Evolutionary conservation across 192 early-diverging fungal genomes (phyloP).

Genomic region (Pilaira anomala): DNA sequence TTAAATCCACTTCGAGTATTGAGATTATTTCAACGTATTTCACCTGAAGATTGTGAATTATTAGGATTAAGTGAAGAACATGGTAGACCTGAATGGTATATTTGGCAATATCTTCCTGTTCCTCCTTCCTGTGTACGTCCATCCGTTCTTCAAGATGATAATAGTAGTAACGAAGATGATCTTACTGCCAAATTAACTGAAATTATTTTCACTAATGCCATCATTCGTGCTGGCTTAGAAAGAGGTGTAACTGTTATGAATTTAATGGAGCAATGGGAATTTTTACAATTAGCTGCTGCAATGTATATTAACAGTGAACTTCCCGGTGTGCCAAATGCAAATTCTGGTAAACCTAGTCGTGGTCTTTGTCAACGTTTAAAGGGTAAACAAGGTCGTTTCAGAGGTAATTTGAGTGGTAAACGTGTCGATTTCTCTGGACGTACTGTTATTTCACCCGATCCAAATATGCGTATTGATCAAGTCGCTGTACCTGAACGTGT

Average conservation of each 20-base stretch:
- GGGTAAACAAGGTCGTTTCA: conserved; percentile 98
- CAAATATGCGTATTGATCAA: conserved; percentile 96
- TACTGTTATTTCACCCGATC: conserved; percentile 99
- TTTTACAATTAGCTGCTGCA: conserved; percentile 84
- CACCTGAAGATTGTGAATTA: conserved; percentile 92
- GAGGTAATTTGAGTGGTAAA: conserved; percentile 98
- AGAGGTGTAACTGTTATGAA: conserved; percentile 63
- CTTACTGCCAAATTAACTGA: conserved; percentile 93
- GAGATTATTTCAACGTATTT: conserved; percentile 82
- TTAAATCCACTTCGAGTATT: conserved; percentile 87
- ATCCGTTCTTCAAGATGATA: conserved; percentile 89
- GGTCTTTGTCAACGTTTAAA: conserved; percentile 97
- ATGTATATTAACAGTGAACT: conserved; percentile 98
- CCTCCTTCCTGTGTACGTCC: conserved; percentile 96
- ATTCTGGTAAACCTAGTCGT: conserved; percentile 61
- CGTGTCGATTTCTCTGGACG: conserved; percentile 98
- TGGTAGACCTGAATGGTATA: conserved; percentile 87
- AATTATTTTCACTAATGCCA: conserved; percentile 86
- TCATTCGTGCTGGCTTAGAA: conserved; percentile 63
- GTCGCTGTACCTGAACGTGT: conserved; percentile 90
- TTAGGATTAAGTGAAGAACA: conserved; percentile 83
- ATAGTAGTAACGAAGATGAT: conserved; percentile 93
- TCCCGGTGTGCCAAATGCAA: conserved; percentile 76
- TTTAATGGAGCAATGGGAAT: conserved; percentile 96
- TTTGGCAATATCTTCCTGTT: conserved; percentile 94